Evolutionary conservation across 2,329 filamentous ascomycete species (phyloP).

Genomic region (Trichoderma atrobrunneum): DNA sequence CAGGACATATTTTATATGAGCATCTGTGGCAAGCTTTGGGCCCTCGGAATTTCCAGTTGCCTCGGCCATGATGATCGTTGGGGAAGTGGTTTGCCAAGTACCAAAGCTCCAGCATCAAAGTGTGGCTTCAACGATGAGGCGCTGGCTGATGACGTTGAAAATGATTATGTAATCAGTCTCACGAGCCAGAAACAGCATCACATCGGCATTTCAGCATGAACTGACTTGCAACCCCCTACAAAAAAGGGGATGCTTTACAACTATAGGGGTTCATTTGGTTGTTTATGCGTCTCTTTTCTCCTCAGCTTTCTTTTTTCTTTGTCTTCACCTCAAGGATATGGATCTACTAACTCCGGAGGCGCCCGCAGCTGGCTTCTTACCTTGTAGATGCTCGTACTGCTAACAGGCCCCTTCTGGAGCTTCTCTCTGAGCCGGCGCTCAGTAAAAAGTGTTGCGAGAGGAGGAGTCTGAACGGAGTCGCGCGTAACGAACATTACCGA

Average conservation of each 20-base stretch:
- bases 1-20: constrained; percentile 89
- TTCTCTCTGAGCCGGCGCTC: background rate
- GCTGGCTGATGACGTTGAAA: background rate
- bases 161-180: background rate
- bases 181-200: background rate
- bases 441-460: background rate
- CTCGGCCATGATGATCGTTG: constrained; percentile 31
- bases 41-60: constrained; percentile 33
- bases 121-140: constrained; percentile 1
- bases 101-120: background rate
- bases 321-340: too few relatives aligned
- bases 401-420: background rate
- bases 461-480: background rate
- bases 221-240: background rate
- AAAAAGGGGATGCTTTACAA: background rate
- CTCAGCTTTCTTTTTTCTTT: background rate
- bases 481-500: background rate
- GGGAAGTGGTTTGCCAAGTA: background rate
- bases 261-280: background rate
- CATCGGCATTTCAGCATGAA: background rate
- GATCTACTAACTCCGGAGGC: background rate
- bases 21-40: constrained; percentile 48
- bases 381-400: background rate
- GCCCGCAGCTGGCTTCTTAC: background rate
- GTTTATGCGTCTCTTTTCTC: background rate